Percentiles rank a stretch among this genome's conserved stretches.
These are phyloP conservation scores for Leptographium lundbergii DNA, from an alignment of 2,329 filamentous ascomycete genomes.

Conservation along the genomic window DNA sequence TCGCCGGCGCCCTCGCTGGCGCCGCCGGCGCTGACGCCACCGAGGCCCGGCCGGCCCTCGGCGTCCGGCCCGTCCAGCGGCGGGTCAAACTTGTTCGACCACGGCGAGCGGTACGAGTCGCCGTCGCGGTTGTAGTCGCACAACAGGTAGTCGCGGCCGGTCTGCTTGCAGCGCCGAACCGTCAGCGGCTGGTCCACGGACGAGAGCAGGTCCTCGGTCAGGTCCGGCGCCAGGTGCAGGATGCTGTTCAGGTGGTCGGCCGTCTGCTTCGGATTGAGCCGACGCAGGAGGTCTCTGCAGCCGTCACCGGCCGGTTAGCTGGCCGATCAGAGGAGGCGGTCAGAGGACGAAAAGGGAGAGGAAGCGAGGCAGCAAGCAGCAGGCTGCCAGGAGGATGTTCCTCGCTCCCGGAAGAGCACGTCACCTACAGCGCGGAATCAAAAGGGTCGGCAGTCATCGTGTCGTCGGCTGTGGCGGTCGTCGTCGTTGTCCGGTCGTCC, in stretches of 20 bases:
- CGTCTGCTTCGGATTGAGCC: conserved; percentile 89
- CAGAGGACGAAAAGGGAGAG: too few species aligned
- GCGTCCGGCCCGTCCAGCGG: conserved; percentile 50
- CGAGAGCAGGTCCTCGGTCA: conserved; percentile 94
- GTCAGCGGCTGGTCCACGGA: conserved; percentile 93
- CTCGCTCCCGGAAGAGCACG: too few species aligned
- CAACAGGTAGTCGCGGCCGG: conserved; percentile 88
- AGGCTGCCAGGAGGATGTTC: too few species aligned
- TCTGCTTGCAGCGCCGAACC: conserved; percentile 72
- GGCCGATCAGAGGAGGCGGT: neutral
- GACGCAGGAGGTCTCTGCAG: conserved; percentile 86
- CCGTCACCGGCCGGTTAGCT: neutral
- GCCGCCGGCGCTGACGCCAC: conserved; percentile 38
- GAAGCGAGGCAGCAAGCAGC: too few species aligned
- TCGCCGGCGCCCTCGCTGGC: conserved; percentile 52
- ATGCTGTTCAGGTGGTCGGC: conserved; percentile 78
- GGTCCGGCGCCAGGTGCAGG: conserved; percentile 75
- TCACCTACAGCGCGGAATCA: conserved; percentile 61
- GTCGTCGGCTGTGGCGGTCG: neutral
- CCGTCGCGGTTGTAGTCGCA: conserved; percentile 99
- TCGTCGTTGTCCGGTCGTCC: neutral
- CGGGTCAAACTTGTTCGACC: conserved; percentile 97
- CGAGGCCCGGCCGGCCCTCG: conserved; percentile 28
- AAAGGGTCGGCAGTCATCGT: conserved; percentile 46
- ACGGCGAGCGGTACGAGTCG: conserved; percentile 94